Evolutionary conservation across 2,329 filamentous ascomycete species (phyloP).

Genomic region (Aspergillus sergii): DNA sequence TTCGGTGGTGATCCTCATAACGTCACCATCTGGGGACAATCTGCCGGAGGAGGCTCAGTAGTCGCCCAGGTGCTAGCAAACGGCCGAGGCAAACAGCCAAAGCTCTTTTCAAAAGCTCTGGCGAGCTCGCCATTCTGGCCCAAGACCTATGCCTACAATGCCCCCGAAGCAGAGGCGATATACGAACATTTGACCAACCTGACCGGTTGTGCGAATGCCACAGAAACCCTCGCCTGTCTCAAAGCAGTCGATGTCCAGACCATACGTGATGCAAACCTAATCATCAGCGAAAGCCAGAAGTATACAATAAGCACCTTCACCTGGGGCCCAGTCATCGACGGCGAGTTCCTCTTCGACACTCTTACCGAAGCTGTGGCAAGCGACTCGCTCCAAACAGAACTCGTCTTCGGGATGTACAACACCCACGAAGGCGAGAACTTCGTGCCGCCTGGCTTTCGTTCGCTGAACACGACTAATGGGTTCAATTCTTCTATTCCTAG

Average conservation of each 20-base stretch:
- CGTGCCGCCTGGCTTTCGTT: conserved; percentile 53
- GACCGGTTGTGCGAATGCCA: conserved; percentile 50
- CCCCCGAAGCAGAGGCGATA: conserved; percentile 53
- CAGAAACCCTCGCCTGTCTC: conserved; percentile 56
- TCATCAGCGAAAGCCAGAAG: conserved; percentile 52
- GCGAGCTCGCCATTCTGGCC: conserved; percentile 61
- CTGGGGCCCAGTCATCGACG: conserved; percentile 65
- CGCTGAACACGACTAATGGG: conserved; percentile 34
- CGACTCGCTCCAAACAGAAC: conserved; percentile 48
- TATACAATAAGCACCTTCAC: conserved; percentile 61
- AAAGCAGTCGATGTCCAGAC: conserved; percentile 57
- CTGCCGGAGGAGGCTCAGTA: conserved; percentile 54
- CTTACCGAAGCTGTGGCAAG: conserved; percentile 49
- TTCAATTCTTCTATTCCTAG: conserved; percentile 55
- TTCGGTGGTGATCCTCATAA: conserved; percentile 58
- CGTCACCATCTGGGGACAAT: conserved; percentile 60
- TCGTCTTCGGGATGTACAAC: conserved; percentile 62
- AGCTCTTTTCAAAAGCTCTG: conserved; percentile 55
- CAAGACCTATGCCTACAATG: conserved; percentile 58
- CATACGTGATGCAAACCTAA: conserved; percentile 55
- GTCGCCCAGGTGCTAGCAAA: conserved; percentile 50
- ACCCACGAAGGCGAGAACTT: conserved; percentile 66
- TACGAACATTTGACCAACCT: conserved; percentile 52
- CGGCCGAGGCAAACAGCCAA: conserved; percentile 43
- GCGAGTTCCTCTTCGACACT: conserved; percentile 51